Base-by-base conservation (phyloP, 768 basidiomycete genomes). In the Tubosaeta brunneosetosa region DNA sequence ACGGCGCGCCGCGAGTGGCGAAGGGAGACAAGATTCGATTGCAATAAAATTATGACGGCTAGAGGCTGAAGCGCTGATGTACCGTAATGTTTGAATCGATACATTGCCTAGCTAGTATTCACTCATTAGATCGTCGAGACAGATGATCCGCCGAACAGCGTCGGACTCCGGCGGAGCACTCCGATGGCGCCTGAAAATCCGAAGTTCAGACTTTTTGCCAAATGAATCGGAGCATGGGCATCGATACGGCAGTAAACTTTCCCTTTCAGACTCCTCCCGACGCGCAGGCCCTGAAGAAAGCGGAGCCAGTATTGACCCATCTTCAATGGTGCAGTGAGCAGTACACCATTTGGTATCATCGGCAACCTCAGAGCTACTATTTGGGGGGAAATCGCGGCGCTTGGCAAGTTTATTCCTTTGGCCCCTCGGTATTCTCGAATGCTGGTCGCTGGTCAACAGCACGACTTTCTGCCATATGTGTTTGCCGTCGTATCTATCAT, bases 211-310 rank as follows among this genome's bases (percentile, higher is more conserved):
- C n/a, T n/a, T n/a, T n/a, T n/a, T n/a, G n/a, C 31, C 94, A 97
- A 69, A 97, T 99, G 95, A 99, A 99, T n/a, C n/a, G n/a, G 76
- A 86, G 84, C 68, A 97, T 99, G 94, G 91, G 95, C 64, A 95
- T 99, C 53, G 94, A 98, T 63, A 79, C 91, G 1, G 92, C 98
- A 36, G 77, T 91, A 60, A 98, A 98, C 72, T 99, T 99, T 69
- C 97, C 97, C 14, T 98, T 98, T 72, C 97, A 97, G 1, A 97
- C 97, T 0, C 88, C 95, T 14, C 97, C 97, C 0, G 91, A 97
- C 68, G 81, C 86, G 33, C 62, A 69, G 10, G 79, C 82, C 5
- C 75, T 99, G 41, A 78, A 75, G 52, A 87, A 86, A 63, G 93
- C 97, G 2, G 94, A 99, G 71, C 82, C 76, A 43, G 76, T 85